Evolutionary conservation across 1,284 basidiomycete genomes (phyloP), one percentile per base, ranked within the genome.

Genomic region (Boletellus deceptivus): DNA sequence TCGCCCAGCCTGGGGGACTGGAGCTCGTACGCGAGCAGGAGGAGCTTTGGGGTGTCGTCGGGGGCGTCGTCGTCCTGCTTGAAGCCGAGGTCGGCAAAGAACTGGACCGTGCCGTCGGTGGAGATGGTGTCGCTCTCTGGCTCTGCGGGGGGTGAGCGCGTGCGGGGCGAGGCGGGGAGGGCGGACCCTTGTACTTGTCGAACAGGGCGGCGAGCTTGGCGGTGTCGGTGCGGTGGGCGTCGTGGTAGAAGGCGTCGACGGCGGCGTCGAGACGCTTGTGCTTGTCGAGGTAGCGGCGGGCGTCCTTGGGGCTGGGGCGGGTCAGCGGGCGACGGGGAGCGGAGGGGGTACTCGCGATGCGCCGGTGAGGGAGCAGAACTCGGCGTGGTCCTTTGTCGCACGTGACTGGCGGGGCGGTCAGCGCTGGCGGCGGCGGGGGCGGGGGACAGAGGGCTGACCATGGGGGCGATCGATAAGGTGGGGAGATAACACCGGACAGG

Each of bases 1-100:
- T 83, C 78, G 13, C 89, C 92, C 55, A 94, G 74, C 48, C 73
- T 64, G 0, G 84, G 84, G 6, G 86, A 86, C 60, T 87, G 84
- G 29, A 92, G 77, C 61, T 91, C 86, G 60, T 78, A 89, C 13
- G 89, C 90, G 38, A 93, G 71, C 4, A 86, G 82, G 36, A 93
- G 77, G 49, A 92, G 71, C 13, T 63, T 62, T 8, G 89, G 86
- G 25, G 89, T 83, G 58, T 92, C 87, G 56, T 89, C 86, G 1
- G 89, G 74, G 17, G 89, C 80, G 56, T 77, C 70, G 13, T 62
- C 61, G 29, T 62, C 54, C 38, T 62, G 63, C 7, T 52, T 63
- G 58, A 67, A 63, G 8, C 61, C 61, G 3, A 62, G 50, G 0
- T 62, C 64, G 31, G 52, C 40, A 57, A 91, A 90, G 47, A 90